A percentile compares a stretch with the other conserved stretches of the same genome.
Evolutionary conservation across 139 green algal genomes (phyloP).

Genomic region (Coelastrella sp.): DNA sequence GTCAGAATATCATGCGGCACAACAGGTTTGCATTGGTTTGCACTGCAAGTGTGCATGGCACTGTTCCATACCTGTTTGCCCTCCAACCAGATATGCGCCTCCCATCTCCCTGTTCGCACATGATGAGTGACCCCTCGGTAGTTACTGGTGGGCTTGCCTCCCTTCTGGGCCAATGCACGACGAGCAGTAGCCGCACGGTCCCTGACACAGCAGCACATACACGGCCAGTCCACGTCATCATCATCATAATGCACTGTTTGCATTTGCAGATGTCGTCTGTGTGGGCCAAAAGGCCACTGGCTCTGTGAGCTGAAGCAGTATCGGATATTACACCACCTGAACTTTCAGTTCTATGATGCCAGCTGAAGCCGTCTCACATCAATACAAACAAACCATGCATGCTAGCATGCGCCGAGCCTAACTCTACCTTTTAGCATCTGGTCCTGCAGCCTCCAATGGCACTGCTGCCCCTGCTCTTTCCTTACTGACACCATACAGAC

Average conservation of each 20-base stretch:
- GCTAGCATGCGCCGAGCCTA: no score
- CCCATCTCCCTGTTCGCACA: conserved; percentile 82
- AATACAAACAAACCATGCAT: no score
- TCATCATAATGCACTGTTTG: no score
- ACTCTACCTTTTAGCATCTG: conserved; percentile 5
- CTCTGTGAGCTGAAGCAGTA: no score
- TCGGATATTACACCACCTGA: no score
- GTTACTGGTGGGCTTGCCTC: conserved; percentile 45
- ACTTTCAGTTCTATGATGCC: no score
- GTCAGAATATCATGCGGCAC: no score
- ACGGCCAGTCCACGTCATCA: not conserved
- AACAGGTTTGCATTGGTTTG: no score
- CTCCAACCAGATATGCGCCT: conserved; percentile 89
- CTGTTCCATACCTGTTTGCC: conserved; percentile 70
- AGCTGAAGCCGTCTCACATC: no score
- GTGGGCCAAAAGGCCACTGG: no score
- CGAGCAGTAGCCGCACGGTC: conserved; percentile 38
- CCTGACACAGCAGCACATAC: not conserved
- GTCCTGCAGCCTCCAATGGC: not conserved
- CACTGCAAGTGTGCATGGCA: no score
- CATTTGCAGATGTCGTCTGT: no score
- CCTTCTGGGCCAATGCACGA: conserved; percentile 32
- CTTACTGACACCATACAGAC: conserved; percentile 25
- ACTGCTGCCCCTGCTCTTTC: conserved; percentile 11
- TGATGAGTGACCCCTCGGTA: conserved; percentile 92